Evolutionary conservation across 192 early-diverging fungal genomes (phyloP).

Genomic region (Coemansia sp.): DNA sequence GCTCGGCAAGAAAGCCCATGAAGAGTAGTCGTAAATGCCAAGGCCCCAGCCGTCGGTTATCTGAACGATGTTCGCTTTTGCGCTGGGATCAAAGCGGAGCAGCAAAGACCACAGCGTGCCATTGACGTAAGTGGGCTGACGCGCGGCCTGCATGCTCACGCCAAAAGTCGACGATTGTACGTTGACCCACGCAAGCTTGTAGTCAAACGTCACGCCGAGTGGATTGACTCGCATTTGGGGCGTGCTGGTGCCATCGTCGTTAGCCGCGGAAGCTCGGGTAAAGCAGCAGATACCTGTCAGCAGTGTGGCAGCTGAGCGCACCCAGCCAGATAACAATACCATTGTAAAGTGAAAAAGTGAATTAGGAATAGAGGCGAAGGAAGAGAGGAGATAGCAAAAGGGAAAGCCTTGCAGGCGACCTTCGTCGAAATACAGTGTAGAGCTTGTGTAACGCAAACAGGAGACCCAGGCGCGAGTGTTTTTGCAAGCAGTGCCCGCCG

Average conservation of each 20-base stretch:
- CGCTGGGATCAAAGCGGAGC: slow-evolving; percentile 34
- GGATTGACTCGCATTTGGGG: slow-evolving; percentile 20
- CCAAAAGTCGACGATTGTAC: slow-evolving; percentile 43
- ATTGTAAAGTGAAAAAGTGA: neutral
- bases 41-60: slow-evolving; percentile 41
- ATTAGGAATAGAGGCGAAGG: neutral
- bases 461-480: neutral
- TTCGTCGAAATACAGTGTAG: neutral
- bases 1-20: slow-evolving; percentile 42
- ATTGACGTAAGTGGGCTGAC: slow-evolving; percentile 16
- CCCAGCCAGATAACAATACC: slow-evolving; percentile 2
- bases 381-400: neutral
- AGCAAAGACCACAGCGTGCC: slow-evolving; percentile 38
- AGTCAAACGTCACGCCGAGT: slow-evolving; percentile 41
- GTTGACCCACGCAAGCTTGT: slow-evolving; percentile 45
- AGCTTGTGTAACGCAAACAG: slow-evolving; percentile 10
- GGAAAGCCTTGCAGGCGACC: neutral
- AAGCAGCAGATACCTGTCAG: neutral
- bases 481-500: neutral
- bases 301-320: slow-evolving; percentile 1
- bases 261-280: neutral
- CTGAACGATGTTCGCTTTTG: slow-evolving; percentile 36
- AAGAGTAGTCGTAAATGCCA: slow-evolving; percentile 39
- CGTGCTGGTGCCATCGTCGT: neutral
- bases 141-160: slow-evolving; percentile 28